Evolutionary conservation across 306 rosid species (phyloP).

Genomic region (Cicer bijugum): DNA sequence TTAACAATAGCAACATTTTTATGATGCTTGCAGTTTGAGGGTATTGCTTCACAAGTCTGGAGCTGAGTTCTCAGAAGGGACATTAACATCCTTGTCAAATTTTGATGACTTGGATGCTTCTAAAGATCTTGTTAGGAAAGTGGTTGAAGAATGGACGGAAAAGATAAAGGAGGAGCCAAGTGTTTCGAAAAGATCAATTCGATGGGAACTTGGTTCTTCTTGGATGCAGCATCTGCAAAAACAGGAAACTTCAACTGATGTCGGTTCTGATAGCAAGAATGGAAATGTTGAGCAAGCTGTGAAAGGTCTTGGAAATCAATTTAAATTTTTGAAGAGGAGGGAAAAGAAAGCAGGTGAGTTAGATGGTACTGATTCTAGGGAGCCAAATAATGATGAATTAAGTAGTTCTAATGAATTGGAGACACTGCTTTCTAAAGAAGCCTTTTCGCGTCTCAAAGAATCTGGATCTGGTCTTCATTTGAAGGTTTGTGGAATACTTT

Average conservation of each 20-base stretch:
- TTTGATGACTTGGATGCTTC: slow-evolving; percentile 57
- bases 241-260: slow-evolving; percentile 58
- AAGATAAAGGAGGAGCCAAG: slow-evolving; percentile 56
- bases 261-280: slow-evolving; percentile 45
- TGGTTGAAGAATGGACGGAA: slow-evolving; percentile 64
- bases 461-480: slow-evolving; percentile 84
- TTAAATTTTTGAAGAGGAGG: slow-evolving; percentile 81
- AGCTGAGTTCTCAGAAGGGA: slow-evolving; percentile 54
- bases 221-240: slow-evolving; percentile 94
- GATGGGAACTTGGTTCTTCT: slow-evolving; percentile 98
- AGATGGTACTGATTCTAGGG: slow-evolving; percentile 44
- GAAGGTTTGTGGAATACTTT: slow-evolving; percentile 60
- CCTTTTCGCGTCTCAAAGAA: slow-evolving; percentile 70
- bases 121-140: slow-evolving; percentile 54
- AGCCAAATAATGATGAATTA: slow-evolving; percentile 51
- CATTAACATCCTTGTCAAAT: slow-evolving; percentile 47
- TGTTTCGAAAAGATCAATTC: slow-evolving; percentile 58
- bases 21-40: slow-evolving; percentile 71
- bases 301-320: slow-evolving; percentile 88
- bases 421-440: slow-evolving; percentile 66
- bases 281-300: slow-evolving; percentile 62
- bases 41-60: slow-evolving; percentile 66
- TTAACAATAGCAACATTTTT: slow-evolving; percentile 11
- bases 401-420: slow-evolving; percentile 57
- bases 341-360: slow-evolving; percentile 57